Percentiles rank a stretch among this genome's conserved stretches.
Evolutionary conservation across 2,329 filamentous ascomycete genomes (phyloP).

Genomic region (Neofusicoccum parvum): DNA sequence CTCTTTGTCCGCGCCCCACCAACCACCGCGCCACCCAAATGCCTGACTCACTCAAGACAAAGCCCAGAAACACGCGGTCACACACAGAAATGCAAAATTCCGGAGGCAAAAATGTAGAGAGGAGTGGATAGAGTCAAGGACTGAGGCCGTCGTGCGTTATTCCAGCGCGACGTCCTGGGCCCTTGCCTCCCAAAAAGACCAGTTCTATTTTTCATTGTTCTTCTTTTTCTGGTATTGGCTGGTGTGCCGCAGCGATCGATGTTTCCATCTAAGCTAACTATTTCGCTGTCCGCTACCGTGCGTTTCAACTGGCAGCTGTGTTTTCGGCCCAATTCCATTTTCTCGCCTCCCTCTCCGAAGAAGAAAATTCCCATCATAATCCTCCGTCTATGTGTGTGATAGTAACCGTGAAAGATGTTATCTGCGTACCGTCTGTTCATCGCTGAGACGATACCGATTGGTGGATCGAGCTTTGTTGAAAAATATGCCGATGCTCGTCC

Average conservation of each 20-base stretch:
- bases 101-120: background rate
- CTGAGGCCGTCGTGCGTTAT: background rate
- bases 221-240: background rate
- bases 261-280: slow-evolving; percentile 13
- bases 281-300: background rate
- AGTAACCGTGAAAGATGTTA: background rate
- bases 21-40: too few species aligned
- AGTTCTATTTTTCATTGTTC: background rate
- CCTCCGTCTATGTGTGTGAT: slow-evolving; percentile 8
- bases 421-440: slow-evolving; percentile 16
- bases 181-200: background rate
- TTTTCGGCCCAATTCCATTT: background rate
- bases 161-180: background rate
- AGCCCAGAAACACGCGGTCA: background rate
- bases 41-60: background rate
- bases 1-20: too few species aligned
- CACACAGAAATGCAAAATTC: background rate
- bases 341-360: background rate
- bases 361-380: background rate
- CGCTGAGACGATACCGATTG: slow-evolving; percentile 16
- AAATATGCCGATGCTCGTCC: background rate
- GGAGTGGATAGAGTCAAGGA: background rate
- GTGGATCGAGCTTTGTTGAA: slow-evolving; percentile 8
- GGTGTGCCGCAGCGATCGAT: background rate
- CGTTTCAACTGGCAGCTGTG: background rate